A percentile compares a stretch with the other conserved stretches of the same genome.
Evolutionary conservation across 805 yeast genomes (phyloP).

Genomic region (Candida stauntonica): DNA sequence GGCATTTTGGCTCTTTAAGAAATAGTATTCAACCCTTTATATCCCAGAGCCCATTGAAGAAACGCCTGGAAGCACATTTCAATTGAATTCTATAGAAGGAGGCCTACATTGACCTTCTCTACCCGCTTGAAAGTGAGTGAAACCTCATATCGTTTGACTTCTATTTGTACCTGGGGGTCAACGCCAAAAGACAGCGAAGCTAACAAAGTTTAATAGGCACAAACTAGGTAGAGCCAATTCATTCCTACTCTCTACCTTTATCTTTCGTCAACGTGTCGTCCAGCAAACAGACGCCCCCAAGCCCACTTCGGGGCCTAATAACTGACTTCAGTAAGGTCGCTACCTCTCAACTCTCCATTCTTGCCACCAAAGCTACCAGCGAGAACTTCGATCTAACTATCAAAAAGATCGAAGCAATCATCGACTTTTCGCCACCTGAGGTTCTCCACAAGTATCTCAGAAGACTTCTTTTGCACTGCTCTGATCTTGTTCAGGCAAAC

Average conservation of each 20-base stretch:
- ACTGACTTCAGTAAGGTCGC: conserved; percentile 31
- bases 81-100: too few relatives aligned
- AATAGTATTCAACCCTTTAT: too few relatives aligned
- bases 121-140: too few relatives aligned
- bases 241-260: not conserved
- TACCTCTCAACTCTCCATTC: conserved; percentile 49
- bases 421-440: conserved; percentile 32
- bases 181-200: too few relatives aligned
- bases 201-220: too few relatives aligned
- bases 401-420: conserved; percentile 44
- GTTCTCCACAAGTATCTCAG: conserved; percentile 31
- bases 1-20: too few relatives aligned
- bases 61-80: too few relatives aligned
- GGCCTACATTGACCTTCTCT: too few relatives aligned
- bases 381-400: conserved; percentile 37
- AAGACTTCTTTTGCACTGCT: conserved; percentile 30
- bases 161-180: too few relatives aligned
- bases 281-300: conserved; percentile 1
- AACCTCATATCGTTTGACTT: too few relatives aligned
- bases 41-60: too few relatives aligned
- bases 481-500: conserved; percentile 24
- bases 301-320: conserved; percentile 21
- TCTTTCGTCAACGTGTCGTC: conserved; percentile 13
- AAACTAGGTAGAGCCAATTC: not conserved
- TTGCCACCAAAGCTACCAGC: conserved; percentile 40